A percentile compares a stretch with the other conserved stretches of the same genome.
phyloP scores from a whole-genome alignment of 768 basidiomycete species.

The Lepiota brunneoincarnata region DNA sequence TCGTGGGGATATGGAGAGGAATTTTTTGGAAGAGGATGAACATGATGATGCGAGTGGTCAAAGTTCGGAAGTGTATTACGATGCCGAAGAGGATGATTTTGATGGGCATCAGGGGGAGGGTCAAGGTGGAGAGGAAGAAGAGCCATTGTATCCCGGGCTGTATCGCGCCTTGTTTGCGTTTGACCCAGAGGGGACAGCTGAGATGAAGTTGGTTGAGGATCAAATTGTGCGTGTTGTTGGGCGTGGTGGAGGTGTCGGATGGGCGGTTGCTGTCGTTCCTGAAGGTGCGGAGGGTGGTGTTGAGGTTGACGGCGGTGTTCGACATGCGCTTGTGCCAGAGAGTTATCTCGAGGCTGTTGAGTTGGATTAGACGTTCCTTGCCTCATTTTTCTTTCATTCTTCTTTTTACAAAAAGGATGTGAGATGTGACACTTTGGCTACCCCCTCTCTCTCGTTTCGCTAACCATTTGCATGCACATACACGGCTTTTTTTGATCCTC shows the following conservation, averaged over 20 bases:
- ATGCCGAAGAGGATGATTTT: conserved; percentile 23
- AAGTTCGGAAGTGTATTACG: conserved; percentile 23
- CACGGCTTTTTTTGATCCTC: too few relatives aligned
- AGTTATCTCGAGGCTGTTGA: conserved; percentile 66
- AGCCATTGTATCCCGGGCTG: conserved; percentile 59
- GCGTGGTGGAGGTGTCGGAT: conserved; percentile 74
- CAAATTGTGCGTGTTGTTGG: conserved; percentile 74
- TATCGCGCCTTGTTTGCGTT: conserved; percentile 81
- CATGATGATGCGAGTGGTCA: conserved; percentile 13
- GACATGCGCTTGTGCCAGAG: conserved; percentile 76
- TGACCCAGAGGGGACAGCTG: conserved; percentile 75
- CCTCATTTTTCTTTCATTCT: background rate
- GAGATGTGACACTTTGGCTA: too few relatives aligned
- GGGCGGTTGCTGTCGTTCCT: conserved; percentile 65
- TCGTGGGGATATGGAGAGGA: conserved; percentile 35
- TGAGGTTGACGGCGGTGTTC: conserved; percentile 27
- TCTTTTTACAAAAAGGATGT: too few relatives aligned
- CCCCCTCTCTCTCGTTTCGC: too few relatives aligned
- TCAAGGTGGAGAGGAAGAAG: conserved; percentile 32
- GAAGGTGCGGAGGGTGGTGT: conserved; percentile 49
- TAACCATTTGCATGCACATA: background rate
- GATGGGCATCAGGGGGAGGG: conserved; percentile 22
- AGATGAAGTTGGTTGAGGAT: conserved; percentile 79
- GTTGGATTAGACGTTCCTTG: conserved; percentile 27
- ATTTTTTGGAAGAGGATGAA: conserved; percentile 21